phyloP scores from a whole-genome alignment of 78 protist species.

The Polysphondylium violaceum region DNA sequence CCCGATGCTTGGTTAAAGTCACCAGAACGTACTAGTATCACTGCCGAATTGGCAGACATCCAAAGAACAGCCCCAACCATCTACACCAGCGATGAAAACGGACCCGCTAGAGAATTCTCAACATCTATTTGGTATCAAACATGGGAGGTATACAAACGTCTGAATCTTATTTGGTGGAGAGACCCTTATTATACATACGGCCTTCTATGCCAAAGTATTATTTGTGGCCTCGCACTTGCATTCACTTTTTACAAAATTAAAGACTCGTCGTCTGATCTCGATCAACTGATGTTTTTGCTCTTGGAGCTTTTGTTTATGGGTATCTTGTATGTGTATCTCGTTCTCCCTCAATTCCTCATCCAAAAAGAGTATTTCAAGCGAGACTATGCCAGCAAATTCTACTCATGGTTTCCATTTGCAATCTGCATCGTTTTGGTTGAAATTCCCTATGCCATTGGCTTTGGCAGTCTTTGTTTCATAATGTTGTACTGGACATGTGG shows the following conservation, averaged over 20 bases:
- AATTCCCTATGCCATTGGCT: constrained; percentile 30
- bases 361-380: constrained; percentile 67
- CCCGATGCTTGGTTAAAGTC: constrained; percentile 53
- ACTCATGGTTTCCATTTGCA: constrained; percentile 63
- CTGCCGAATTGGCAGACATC: neutral
- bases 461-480: constrained; percentile 57
- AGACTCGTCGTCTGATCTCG: constrained; percentile 28
- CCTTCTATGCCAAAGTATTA: neutral
- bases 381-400: constrained; percentile 58
- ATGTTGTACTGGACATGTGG: constrained; percentile 64
- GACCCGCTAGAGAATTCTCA: constrained; percentile 39
- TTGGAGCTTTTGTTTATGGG: constrained; percentile 54
- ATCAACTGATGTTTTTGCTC: constrained; percentile 36
- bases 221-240: constrained; percentile 38
- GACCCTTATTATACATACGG: constrained; percentile 50
- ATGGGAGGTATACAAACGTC: constrained; percentile 35
- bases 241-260: constrained; percentile 17
- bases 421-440: constrained; percentile 50
- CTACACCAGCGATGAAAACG: neutral
- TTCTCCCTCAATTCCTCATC: constrained; percentile 45
- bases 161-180: constrained; percentile 57
- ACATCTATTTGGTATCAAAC: neutral
- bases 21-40: neutral
- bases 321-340: constrained; percentile 59
- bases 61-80: neutral